phyloP scores from a whole-genome alignment of 2,329 filamentous ascomycete genomes.

The Aspergillus brunneoviolaceus region DNA sequence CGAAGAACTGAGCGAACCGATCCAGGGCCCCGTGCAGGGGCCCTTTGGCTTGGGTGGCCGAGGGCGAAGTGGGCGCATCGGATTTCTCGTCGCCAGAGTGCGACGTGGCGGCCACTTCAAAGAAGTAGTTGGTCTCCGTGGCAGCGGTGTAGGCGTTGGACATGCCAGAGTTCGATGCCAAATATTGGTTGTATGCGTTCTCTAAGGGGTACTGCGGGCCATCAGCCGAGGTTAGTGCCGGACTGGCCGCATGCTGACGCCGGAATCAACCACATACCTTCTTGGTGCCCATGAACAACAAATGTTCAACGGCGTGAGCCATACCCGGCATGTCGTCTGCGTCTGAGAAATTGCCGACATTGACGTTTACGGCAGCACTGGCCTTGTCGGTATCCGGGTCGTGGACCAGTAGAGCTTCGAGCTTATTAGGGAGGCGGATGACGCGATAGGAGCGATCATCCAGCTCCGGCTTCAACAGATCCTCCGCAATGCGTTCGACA shows the following conservation, averaged over 20 bases:
- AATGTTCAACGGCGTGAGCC: constrained; percentile 93
- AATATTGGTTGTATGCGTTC: constrained; percentile 93
- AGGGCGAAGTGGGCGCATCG: constrained; percentile 17
- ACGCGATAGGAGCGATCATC: constrained; percentile 88
- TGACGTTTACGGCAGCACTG: constrained; percentile 90
- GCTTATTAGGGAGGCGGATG: constrained; percentile 76
- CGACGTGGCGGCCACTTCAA: constrained; percentile 84
- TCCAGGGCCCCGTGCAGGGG: constrained; percentile 80
- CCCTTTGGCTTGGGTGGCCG: constrained; percentile 34
- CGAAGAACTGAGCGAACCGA: constrained; percentile 91
- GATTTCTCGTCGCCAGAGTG: constrained; percentile 38
- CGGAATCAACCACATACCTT: constrained; percentile 57
- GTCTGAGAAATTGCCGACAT: constrained; percentile 94
- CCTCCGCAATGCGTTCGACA: constrained; percentile 60
- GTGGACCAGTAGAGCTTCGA: constrained; percentile 90
- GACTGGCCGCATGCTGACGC: not conserved
- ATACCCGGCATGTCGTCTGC: constrained; percentile 87
- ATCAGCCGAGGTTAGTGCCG: not conserved
- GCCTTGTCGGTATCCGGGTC: constrained; percentile 96
- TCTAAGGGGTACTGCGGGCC: constrained; percentile 73
- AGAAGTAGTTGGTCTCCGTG: constrained; percentile 96
- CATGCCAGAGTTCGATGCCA: constrained; percentile 83
- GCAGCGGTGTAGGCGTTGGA: constrained; percentile 94
- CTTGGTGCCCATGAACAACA: constrained; percentile 97
- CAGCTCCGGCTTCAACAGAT: constrained; percentile 76